phyloP scores from a whole-genome alignment of 2,329 filamentous ascomycete genomes.

The Diaporthe vexans region DNA sequence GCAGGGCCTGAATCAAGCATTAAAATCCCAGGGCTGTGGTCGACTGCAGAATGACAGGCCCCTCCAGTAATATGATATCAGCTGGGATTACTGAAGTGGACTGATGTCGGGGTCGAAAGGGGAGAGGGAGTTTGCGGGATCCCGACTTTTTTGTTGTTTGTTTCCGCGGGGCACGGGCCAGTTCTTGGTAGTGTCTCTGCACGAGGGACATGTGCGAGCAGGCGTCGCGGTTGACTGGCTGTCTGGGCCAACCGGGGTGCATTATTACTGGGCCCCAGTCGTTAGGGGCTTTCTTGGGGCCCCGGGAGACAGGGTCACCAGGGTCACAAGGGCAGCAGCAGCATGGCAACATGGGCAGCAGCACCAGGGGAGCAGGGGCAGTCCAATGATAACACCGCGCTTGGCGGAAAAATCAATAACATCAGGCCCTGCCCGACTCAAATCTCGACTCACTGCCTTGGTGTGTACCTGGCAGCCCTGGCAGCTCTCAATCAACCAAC shows the following conservation, averaged over 20 bases:
- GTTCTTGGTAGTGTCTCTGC: conserved; percentile 9
- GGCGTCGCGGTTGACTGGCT: conserved; percentile 20
- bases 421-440: conserved; percentile 9
- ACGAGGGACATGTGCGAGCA: conserved; percentile 21
- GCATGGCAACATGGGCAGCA: conserved; percentile 3
- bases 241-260: conserved; percentile 1
- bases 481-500: not conserved
- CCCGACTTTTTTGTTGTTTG: conserved; percentile 37
- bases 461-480: not conserved
- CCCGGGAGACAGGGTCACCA: conserved; percentile 11
- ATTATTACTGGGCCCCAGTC: conserved; percentile 5
- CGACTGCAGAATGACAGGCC: conserved; percentile 24
- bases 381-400: conserved; percentile 23
- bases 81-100: conserved; percentile 31
- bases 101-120: conserved; percentile 30
- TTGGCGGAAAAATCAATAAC: conserved; percentile 17
- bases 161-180: conserved; percentile 36
- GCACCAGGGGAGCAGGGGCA: not conserved
- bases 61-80: conserved; percentile 36
- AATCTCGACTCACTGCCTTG: not conserved
- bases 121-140: conserved; percentile 34
- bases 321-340: conserved; percentile 11
- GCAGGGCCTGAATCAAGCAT: conserved; percentile 24
- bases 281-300: conserved; percentile 5
- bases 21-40: conserved; percentile 27